Conservation (phyloP, 2,329 filamentous ascomycete genomes). For the Cordyceps fumosorosea region DNA sequence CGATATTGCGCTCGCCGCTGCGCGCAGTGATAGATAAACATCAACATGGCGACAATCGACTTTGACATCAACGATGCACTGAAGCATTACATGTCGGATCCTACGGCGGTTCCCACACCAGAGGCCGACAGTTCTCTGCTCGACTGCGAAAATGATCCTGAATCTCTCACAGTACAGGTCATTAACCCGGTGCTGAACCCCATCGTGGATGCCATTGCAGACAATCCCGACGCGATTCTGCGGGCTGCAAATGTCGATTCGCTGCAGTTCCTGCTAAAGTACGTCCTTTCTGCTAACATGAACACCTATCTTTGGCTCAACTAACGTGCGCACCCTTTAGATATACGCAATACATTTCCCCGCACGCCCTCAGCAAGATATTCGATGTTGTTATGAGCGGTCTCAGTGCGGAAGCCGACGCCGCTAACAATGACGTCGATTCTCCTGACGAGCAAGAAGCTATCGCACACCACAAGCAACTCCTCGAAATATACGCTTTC, state of each 20-base stretch:
- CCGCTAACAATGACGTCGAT: conserved; percentile 79
- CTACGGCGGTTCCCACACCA: conserved; percentile 70
- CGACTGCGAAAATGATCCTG: conserved; percentile 89
- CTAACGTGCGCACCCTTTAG: conserved; percentile 42
- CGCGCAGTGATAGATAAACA: conserved; percentile 20
- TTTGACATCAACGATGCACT: conserved; percentile 97
- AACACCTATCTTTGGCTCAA: conserved; percentile 3
- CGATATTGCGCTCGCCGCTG: conserved; percentile 15
- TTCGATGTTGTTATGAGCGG: conserved; percentile 86
- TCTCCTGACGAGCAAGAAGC: conserved; percentile 80
- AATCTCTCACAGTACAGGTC: conserved; percentile 68
- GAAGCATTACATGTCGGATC: conserved; percentile 95
- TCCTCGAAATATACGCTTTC: conserved; percentile 91
- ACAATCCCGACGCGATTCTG: conserved; percentile 82
- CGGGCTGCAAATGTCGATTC: conserved; percentile 80
- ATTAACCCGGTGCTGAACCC: conserved; percentile 84
- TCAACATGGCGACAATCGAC: conserved; percentile 64
- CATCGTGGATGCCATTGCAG: conserved; percentile 86
- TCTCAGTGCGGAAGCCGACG: conserved; percentile 76
- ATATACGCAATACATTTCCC: conserved; percentile 71
- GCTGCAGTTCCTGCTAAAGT: conserved; percentile 94
- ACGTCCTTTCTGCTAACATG: conserved; percentile 31
- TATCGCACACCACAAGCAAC: conserved; percentile 77
- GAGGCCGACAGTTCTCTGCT: conserved; percentile 78
- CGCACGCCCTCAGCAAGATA: conserved; percentile 81